Evolutionary conservation across 129 eudicot species (phyloP), one percentile per base, ranked within the genome.

Genomic region (Cynara cardunculus): DNA sequence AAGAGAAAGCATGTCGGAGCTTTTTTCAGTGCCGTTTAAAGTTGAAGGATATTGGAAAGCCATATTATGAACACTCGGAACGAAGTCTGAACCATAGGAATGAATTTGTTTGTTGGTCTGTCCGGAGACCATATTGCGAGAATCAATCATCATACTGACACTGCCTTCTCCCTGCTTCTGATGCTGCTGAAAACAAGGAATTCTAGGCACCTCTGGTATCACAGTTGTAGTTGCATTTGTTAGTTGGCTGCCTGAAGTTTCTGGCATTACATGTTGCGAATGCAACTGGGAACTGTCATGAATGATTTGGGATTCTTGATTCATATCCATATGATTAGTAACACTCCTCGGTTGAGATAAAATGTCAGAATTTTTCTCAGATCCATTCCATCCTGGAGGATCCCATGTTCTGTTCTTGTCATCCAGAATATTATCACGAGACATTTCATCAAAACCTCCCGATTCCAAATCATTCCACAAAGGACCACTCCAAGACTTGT

Each of bases 401-500:
- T 56, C 65, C 65, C 65, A 56, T n/a, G 65, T 56, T 56, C 65
- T 19, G 8, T 56, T 56, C 65, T 56, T 56, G 10, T 56, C 19
- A 67, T 30, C 53, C 46, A 35, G 7, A 37, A 66, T 21, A 69
- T 37, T 21, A 25, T 64, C 80, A 76, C 11, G 80, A 14, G 72
- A 35, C 59, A 62, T 7, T 62, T 76, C 59, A 67, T 27, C 25
- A 77, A 80, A 39, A 68, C 34, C 82, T 11, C 74, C 71, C 3
- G 53, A 65, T 27, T 81, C 84, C 75, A 44, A 68, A 73, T 85
- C 89, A 77, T 80, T 75, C 90, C 90, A 83, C 1, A 67, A 68
- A 21, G 94, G 86, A 26, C 87, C 90, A 81, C 88, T 79, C 95
- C 91, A 83, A 64, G 21, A 49, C 68, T 69, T 86, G 37, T 27